Base-by-base conservation (phyloP, 371 early-diverging fungal species). In the Capniomyces stellatus region DNA sequence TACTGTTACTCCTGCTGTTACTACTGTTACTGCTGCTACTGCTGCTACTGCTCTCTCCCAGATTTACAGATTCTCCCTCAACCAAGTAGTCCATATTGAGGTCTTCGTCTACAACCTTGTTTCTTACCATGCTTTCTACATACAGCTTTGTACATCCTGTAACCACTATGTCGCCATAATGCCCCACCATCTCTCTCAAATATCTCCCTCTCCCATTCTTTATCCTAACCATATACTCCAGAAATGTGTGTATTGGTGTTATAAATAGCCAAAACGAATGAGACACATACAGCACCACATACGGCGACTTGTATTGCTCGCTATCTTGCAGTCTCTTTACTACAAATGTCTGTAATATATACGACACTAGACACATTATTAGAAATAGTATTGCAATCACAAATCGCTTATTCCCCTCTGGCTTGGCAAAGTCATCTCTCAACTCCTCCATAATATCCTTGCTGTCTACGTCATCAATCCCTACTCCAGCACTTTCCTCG, bases 241-340 rank as follows among this genome's bases (percentile, higher is more conserved):
- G 63, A 6, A 66, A 25, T 6, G 77, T 62, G 40, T 85, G 87
- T 21, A 82, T 42, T 2, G 84, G 85, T 46, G 81, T 60, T 54
- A 82, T 72, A 12, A 81, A 54, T 18, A 77, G 54, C 64, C 81
- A 85, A 52, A 75, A 77, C 2, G 81, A 76, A 53, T 87, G 88
- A 25, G 81, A 74, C 54, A 85, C 62, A 62, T 81, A 83, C 72
- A 87, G 64, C 43, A 87, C 80, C 57, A 85, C 81, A 61, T 85
- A 87, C 12, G 88, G 88, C 54, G 81, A 79, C 4, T 72, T 47
- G 35, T 54, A 70, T 23, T 64, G 40, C 55, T 56, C 57, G 28
- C 60, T 56, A 39, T 56, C 54, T 23, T 55, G 58, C 18, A 64
- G 44, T 6, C 58, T 58, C 46, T 64, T 62, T 4, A 50, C 52